Conservation (phyloP, 1,139 yeast genomes). For the Pichia norvegensis region DNA sequence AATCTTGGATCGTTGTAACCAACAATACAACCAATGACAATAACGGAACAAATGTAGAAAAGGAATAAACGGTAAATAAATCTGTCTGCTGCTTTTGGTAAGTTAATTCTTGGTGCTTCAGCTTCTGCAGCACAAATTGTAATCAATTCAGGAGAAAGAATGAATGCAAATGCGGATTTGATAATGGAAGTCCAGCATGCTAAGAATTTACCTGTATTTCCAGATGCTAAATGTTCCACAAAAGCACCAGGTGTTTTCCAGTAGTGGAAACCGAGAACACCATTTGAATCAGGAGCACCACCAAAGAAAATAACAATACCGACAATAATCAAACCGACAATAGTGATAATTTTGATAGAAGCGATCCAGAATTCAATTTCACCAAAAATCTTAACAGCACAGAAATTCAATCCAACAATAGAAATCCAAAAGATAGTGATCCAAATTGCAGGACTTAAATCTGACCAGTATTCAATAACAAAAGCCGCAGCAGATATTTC, state of each 20-base stretch:
- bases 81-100: conserved; percentile 41
- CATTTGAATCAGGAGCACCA: conserved; percentile 33
- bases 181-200: conserved; percentile 56
- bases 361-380: conserved; percentile 50
- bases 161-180: conserved; percentile 73
- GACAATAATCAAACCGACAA: conserved; percentile 30
- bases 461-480: conserved; percentile 53
- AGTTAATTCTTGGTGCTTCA: conserved; percentile 37
- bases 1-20: conserved; percentile 31
- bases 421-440: conserved; percentile 40
- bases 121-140: conserved; percentile 45
- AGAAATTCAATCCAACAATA: conserved; percentile 35
- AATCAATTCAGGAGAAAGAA: conserved; percentile 47
- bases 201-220: conserved; percentile 43
- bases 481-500: conserved; percentile 48
- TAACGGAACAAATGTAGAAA: conserved; percentile 38
- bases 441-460: conserved; percentile 37
- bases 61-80: conserved; percentile 40
- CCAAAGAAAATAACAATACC: conserved; percentile 37
- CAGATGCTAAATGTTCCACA: conserved; percentile 38
- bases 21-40: conserved; percentile 41
- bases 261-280: conserved; percentile 49
- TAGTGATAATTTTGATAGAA: conserved; percentile 32
- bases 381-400: conserved; percentile 45
- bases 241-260: conserved; percentile 60